Evolutionary conservation across 2,329 filamentous ascomycete species (phyloP).

Genomic region (Ascochyta rabiei): DNA sequence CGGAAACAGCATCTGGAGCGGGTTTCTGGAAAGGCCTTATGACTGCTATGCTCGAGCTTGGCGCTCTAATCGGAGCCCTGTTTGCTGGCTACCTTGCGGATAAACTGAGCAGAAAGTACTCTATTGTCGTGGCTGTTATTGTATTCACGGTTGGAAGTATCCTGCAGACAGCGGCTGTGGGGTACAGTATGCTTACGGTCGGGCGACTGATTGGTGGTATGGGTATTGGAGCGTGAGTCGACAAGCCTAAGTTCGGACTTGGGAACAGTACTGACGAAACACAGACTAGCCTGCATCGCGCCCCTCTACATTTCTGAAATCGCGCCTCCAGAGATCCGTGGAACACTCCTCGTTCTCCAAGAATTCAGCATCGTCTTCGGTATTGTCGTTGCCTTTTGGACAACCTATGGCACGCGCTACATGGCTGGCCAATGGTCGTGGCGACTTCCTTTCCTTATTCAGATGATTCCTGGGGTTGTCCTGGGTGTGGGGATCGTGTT

Average conservation of each 20-base stretch:
- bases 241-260: neutral
- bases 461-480: constrained; percentile 51
- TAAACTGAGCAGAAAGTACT: constrained; percentile 59
- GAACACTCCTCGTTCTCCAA: constrained; percentile 57
- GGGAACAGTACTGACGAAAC: constrained; percentile 6
- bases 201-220: constrained; percentile 58
- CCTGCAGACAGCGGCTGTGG: constrained; percentile 58
- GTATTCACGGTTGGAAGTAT: constrained; percentile 60
- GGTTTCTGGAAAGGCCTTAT: constrained; percentile 55
- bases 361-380: constrained; percentile 56
- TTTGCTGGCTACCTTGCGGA: constrained; percentile 57
- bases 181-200: constrained; percentile 59
- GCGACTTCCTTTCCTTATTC: constrained; percentile 56
- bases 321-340: constrained; percentile 56
- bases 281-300: constrained; percentile 49
- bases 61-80: constrained; percentile 53
- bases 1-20: constrained; percentile 49
- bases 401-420: constrained; percentile 58
- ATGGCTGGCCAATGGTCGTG: constrained; percentile 53
- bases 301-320: constrained; percentile 62
- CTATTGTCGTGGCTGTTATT: constrained; percentile 58
- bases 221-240: constrained; percentile 57
- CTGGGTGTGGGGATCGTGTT: constrained; percentile 52
- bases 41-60: constrained; percentile 62
- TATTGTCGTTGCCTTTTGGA: constrained; percentile 61